These are phyloP conservation scores for Crucibulum cyathiforme DNA, from an alignment of 1,284 basidiomycete species.

Conservation along the genomic window DNA sequence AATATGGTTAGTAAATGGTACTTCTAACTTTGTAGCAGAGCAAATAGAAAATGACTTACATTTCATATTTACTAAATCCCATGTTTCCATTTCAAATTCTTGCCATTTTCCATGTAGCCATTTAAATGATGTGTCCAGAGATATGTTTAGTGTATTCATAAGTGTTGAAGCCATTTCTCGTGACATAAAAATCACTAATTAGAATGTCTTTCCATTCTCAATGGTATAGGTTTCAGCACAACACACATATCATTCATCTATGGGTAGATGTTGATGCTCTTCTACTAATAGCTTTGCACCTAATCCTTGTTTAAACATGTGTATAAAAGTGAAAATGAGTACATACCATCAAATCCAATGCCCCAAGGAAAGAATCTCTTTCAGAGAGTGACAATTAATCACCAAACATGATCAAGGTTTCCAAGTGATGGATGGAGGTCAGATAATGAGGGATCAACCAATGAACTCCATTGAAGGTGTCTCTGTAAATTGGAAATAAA, in stretches of 20 bases:
- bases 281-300: conserved; percentile 3
- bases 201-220: conserved; percentile 1
- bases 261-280: background rate
- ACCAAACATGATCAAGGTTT: background rate
- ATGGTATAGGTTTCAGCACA: conserved; percentile 4
- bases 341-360: conserved; percentile 2
- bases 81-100: background rate
- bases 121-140: background rate
- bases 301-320: background rate
- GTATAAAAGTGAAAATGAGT: background rate
- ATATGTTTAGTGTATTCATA: background rate
- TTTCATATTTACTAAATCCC: background rate
- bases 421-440: background rate
- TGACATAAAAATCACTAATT: background rate
- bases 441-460: conserved; percentile 1
- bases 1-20: too few relatives aligned
- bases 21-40: too few relatives aligned
- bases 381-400: background rate
- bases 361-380: background rate
- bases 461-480: background rate
- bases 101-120: background rate
- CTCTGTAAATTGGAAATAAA: background rate
- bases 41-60: too few relatives aligned
- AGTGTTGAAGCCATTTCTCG: background rate
- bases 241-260: conserved; percentile 1